Evolutionary conservation across 306 rosid species (phyloP).

Genomic region (Leucaena leucocephala): DNA sequence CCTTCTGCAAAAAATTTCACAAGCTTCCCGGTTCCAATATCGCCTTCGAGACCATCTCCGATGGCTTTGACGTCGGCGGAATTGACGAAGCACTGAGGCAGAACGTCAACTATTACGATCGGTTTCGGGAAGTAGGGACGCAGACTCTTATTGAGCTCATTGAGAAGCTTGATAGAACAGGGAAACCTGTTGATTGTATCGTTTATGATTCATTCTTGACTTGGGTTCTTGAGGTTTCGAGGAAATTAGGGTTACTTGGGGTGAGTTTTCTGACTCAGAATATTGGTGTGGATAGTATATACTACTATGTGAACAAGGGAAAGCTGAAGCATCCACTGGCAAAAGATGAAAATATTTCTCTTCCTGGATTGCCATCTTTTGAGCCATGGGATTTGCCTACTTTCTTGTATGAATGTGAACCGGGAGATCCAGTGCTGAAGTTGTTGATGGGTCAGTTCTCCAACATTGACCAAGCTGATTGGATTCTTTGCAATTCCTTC

Average conservation of each 20-base stretch:
- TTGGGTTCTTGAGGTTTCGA: background rate
- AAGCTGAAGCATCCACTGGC: background rate
- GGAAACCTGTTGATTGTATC: background rate
- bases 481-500: conserved; percentile 1
- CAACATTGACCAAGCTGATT: conserved; percentile 4
- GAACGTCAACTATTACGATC: background rate
- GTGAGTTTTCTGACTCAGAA: conserved; percentile 3
- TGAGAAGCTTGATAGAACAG: background rate
- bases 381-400: background rate
- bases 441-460: background rate
- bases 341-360: background rate
- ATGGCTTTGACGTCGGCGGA: background rate
- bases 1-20: background rate
- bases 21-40: background rate
- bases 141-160: conserved; percentile 7
- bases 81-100: background rate
- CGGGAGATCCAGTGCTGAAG: background rate
- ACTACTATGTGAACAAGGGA: background rate
- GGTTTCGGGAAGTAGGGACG: conserved; percentile 6
- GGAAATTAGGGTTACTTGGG: background rate
- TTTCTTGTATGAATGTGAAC: background rate
- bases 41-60: background rate
- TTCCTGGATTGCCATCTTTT: background rate
- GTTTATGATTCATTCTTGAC: background rate
- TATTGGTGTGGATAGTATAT: background rate